phyloP scores from a whole-genome alignment of 352 stramenopile genomes.

The Phytophthora syringae region DNA sequence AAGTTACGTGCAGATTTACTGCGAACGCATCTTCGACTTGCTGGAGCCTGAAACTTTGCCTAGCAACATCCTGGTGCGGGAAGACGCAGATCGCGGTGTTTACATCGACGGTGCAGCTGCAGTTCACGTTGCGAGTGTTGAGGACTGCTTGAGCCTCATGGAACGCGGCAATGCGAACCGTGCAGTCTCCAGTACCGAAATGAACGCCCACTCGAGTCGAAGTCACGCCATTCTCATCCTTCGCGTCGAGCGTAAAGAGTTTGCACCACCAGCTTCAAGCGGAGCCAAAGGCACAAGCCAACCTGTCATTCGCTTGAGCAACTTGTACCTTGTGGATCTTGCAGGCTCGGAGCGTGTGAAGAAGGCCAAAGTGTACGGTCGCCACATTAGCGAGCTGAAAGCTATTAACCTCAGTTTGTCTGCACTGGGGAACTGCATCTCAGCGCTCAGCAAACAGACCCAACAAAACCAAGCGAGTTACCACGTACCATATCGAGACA shows the following conservation, averaged over 20 bases:
- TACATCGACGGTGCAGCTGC: slow-evolving; percentile 68
- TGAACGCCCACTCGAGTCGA: slow-evolving; percentile 89
- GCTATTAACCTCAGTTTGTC: slow-evolving; percentile 80
- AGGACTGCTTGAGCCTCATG: slow-evolving; percentile 59
- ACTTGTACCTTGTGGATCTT: slow-evolving; percentile 73
- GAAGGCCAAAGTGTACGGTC: slow-evolving; percentile 59
- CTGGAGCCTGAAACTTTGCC: slow-evolving; percentile 49
- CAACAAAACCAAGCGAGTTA: slow-evolving; percentile 37
- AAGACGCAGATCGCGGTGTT: slow-evolving; percentile 67
- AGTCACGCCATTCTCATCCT: slow-evolving; percentile 90
- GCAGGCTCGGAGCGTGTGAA: slow-evolving; percentile 78
- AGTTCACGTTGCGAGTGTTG: slow-evolving; percentile 46
- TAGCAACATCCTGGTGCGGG: slow-evolving; percentile 61
- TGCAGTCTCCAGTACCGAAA: slow-evolving; percentile 80
- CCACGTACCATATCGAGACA: slow-evolving; percentile 78
- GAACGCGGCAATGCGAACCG: slow-evolving; percentile 65
- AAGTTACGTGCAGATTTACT: slow-evolving; percentile 87
- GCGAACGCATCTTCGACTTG: slow-evolving; percentile 79
- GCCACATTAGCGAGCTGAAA: slow-evolving; percentile 73
- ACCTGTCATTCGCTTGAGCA: slow-evolving; percentile 63
- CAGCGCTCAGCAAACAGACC: slow-evolving; percentile 61
- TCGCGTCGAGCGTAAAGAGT: slow-evolving; percentile 79
- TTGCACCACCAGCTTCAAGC: slow-evolving; percentile 15
- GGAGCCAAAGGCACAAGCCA: slow-evolving; percentile 10
- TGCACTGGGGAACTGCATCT: slow-evolving; percentile 79